Percentiles rank a stretch among this genome's conserved stretches.
These are phyloP conservation scores for Trichoderma guizhouense DNA, from an alignment of 2,329 filamentous ascomycete species.

Conservation along the genomic window DNA sequence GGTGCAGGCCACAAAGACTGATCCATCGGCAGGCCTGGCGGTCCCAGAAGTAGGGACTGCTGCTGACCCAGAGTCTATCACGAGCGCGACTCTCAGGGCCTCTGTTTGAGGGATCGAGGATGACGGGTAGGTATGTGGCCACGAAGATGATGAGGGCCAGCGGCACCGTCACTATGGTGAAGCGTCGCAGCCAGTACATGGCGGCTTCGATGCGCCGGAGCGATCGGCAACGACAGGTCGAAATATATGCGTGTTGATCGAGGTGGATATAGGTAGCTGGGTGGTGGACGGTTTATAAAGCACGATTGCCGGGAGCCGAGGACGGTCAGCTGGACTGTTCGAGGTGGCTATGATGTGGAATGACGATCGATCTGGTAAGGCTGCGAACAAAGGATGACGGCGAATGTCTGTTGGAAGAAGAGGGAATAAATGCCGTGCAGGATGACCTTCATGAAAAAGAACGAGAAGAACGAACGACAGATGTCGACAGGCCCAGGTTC, in stretches of 20 bases:
- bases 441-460: background rate
- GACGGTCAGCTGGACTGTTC: background rate
- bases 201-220: conserved; percentile 8
- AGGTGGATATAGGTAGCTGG: background rate
- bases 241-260: background rate
- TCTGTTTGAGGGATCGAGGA: conserved; percentile 62
- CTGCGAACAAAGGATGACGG: background rate
- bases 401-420: background rate
- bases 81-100: conserved; percentile 58
- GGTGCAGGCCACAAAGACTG: conserved; percentile 72
- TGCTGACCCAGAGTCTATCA: conserved; percentile 66
- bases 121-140: conserved; percentile 49
- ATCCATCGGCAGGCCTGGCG: conserved; percentile 76
- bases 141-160: conserved; percentile 46
- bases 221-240: background rate
- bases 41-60: conserved; percentile 70
- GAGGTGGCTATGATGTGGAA: background rate
- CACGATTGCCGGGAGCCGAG: background rate
- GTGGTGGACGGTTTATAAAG: background rate
- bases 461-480: background rate
- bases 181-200: conserved; percentile 49
- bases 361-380: background rate
- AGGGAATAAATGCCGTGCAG: background rate
- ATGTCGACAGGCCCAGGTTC: background rate
- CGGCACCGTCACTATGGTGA: conserved; percentile 38